These are phyloP conservation scores for Collybia mongolica DNA, from an alignment of 768 basidiomycete species.

Conservation along the genomic window DNA sequence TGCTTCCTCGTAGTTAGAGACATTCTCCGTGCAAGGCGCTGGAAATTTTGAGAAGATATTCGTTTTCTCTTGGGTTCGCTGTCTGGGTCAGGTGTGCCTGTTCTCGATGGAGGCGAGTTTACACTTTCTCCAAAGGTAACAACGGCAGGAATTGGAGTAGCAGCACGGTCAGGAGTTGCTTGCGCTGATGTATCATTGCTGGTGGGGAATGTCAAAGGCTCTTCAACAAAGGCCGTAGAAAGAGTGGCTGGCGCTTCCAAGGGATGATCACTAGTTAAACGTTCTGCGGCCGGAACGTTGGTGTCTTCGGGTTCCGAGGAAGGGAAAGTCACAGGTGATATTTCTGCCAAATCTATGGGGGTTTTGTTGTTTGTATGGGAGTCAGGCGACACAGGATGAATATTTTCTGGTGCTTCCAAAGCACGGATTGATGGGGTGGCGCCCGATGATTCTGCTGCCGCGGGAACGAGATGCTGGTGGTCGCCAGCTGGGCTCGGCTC, in stretches of 20 bases:
- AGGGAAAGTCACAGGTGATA: conserved; percentile 18
- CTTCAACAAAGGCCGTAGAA: conserved; percentile 2
- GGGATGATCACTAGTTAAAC: conserved; percentile 8
- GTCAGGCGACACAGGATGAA: not conserved
- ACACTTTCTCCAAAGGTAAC: conserved; percentile 60
- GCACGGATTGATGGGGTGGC: not conserved
- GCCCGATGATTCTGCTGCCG: conserved; percentile 6
- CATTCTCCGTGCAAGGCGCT: conserved; percentile 72
- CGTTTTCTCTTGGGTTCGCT: conserved; percentile 77
- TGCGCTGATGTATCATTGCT: conserved; percentile 24
- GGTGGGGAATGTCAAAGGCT: conserved; percentile 32
- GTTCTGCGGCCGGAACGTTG: conserved; percentile 11
- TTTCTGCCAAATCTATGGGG: not conserved
- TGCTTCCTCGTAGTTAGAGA: conserved; percentile 63
- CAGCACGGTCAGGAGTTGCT: conserved; percentile 18
- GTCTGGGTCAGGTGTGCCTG: conserved; percentile 71
- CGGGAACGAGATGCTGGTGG: not conserved
- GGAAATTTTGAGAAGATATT: conserved; percentile 85
- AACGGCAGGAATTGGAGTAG: conserved; percentile 40
- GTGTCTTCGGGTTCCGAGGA: conserved; percentile 26
- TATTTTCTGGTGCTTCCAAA: conserved; percentile 6
- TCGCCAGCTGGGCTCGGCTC: conserved; percentile 16
- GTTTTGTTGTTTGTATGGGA: too few species aligned
- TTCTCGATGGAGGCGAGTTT: conserved; percentile 62
- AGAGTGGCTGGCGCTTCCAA: conserved; percentile 6